These are phyloP conservation scores for Gypsophila paniculata DNA, from an alignment of 179 eudicot species.

Conservation along the genomic window DNA sequence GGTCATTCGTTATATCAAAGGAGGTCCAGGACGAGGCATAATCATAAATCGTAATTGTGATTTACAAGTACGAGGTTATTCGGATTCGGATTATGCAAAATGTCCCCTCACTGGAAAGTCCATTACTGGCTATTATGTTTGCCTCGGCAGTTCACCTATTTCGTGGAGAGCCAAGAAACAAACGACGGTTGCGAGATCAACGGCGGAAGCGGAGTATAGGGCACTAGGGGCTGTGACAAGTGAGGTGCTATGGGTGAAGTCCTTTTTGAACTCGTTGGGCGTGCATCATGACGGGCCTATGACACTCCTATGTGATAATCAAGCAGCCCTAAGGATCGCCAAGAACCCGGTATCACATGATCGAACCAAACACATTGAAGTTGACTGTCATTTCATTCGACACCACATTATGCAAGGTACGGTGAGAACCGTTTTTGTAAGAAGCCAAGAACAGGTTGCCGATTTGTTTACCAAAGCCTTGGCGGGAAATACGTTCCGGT, in stretches of 20 bases:
- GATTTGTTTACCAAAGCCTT: constrained; percentile 6
- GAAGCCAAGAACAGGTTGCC: not conserved
- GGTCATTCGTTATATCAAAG: no score
- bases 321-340: not conserved
- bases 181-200: not conserved
- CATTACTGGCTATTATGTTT: not conserved
- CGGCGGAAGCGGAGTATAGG: not conserved
- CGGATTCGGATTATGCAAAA: constrained; percentile 7
- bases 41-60: not conserved
- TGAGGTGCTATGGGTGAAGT: no score
- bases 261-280: no score
- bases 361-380: not conserved
- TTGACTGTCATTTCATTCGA: not conserved
- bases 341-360: not conserved
- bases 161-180: not conserved
- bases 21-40: constrained; percentile 12
- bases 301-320: not conserved
- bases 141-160: not conserved
- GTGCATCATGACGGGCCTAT: not conserved
- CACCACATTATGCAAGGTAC: not conserved
- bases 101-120: constrained; percentile 8
- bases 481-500: not conserved
- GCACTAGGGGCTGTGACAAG: not conserved
- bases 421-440: not conserved
- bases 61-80: constrained; percentile 5